Percentiles rank a stretch among this genome's conserved stretches.
These are phyloP conservation scores for Scheffersomyces segobiensis DNA, from an alignment of 1,139 yeast species.

Conservation along the genomic window DNA sequence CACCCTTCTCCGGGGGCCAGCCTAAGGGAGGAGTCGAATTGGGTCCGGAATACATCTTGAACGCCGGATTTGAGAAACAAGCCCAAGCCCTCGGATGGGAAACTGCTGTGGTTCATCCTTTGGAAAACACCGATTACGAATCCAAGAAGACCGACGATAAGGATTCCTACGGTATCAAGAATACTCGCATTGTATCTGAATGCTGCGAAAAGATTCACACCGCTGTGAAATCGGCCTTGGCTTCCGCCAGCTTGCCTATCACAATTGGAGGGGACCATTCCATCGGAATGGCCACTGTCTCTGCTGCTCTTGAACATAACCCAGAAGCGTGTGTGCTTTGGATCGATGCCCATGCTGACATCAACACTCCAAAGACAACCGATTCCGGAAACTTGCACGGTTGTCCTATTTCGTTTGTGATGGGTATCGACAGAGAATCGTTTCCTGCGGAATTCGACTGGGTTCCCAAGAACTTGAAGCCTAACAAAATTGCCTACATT, in stretches of 20 bases:
- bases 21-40: conserved; percentile 90
- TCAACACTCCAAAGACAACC: conserved; percentile 86
- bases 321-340: conserved; percentile 91
- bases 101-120: conserved; percentile 56
- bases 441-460: conserved; percentile 74
- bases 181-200: conserved; percentile 74
- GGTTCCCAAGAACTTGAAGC: conserved; percentile 73
- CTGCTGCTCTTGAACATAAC: conserved; percentile 74
- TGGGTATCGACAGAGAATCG: conserved; percentile 68
- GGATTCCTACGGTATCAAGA: conserved; percentile 63
- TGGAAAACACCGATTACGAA: conserved; percentile 50
- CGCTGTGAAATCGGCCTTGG: conserved; percentile 52
- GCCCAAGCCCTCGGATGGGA: conserved; percentile 74
- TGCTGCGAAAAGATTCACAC: conserved; percentile 67
- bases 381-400: conserved; percentile 94
- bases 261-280: conserved; percentile 98
- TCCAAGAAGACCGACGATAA: conserved; percentile 37
- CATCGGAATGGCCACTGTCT: conserved; percentile 89
- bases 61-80: conserved; percentile 68
- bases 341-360: conserved; percentile 98
- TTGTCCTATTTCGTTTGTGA: conserved; percentile 87
- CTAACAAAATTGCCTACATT: conserved; percentile 81
- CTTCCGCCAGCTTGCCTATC: conserved; percentile 63
- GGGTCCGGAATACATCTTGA: conserved; percentile 82
- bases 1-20: conserved; percentile 97